Conservation (phyloP, 192 early-diverging fungal species). For the Podila minutissima region DNA sequence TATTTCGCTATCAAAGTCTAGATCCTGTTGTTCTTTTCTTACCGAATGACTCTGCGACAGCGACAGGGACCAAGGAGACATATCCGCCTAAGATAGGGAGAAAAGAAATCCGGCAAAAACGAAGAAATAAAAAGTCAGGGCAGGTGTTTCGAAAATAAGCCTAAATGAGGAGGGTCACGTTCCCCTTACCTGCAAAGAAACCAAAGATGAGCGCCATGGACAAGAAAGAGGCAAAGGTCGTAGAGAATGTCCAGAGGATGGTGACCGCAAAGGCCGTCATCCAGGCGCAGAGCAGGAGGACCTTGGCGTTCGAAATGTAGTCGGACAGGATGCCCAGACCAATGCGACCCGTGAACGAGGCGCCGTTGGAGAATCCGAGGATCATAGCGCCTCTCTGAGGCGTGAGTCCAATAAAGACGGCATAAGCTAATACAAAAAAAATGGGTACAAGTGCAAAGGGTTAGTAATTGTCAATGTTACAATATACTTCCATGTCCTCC, state of each 20-base stretch:
- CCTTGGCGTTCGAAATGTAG: slow-evolving; percentile 24
- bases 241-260: slow-evolving; percentile 36
- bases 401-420: slow-evolving; percentile 66
- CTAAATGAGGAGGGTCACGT: too few relatives aligned
- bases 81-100: slow-evolving; percentile 40
- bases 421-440: slow-evolving; percentile 50
- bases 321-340: slow-evolving; percentile 71
- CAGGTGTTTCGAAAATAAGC: not conserved
- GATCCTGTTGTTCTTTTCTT: not conserved
- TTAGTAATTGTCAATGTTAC: too few relatives aligned
- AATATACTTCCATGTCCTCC: too few relatives aligned
- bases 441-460: not conserved
- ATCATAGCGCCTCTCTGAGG: slow-evolving; percentile 67
- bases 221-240: slow-evolving; percentile 22
- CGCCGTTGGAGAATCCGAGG: slow-evolving; percentile 72
- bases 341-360: slow-evolving; percentile 70
- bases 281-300: slow-evolving; percentile 33
- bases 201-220: slow-evolving; percentile 55
- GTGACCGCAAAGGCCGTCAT: slow-evolving; percentile 23
- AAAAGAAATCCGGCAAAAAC: not conserved
- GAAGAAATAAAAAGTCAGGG: not conserved
- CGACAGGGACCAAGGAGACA: slow-evolving; percentile 48
- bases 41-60: slow-evolving; percentile 50
- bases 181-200: slow-evolving; percentile 50
- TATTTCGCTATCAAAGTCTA: not conserved